Conservation (phyloP, 108 stramenopile genomes). For the Nitzschia sp. region DNA sequence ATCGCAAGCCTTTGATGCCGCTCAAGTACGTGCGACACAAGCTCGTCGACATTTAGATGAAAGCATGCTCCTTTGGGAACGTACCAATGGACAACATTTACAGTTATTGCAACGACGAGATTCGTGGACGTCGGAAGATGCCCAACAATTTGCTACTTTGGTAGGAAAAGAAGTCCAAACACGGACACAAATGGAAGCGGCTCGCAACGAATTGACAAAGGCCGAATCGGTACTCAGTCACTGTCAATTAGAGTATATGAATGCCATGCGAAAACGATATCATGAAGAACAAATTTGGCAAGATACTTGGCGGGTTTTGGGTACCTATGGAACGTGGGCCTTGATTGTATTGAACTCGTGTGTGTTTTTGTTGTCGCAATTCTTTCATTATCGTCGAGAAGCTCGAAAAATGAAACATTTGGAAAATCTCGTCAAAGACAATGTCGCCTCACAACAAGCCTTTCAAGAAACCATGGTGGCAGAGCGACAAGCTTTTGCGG, state of each 20-base stretch:
- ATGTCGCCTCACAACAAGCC: conserved; percentile 7
- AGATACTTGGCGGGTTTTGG: conserved; percentile 64
- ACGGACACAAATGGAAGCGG: conserved; percentile 34
- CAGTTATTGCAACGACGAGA: conserved; percentile 49
- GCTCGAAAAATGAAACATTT: conserved; percentile 36
- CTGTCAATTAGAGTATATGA: conserved; percentile 53
- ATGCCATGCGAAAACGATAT: conserved; percentile 57
- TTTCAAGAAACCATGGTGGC: conserved; percentile 9
- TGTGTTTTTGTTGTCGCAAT: conserved; percentile 58
- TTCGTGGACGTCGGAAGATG: conserved; percentile 52
- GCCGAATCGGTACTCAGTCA: conserved; percentile 31
- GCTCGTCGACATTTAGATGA: conserved; percentile 40
- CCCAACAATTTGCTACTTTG: conserved; percentile 53
- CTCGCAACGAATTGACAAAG: conserved; percentile 31
- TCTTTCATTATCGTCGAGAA: conserved; percentile 41
- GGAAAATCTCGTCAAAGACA: conserved; percentile 23
- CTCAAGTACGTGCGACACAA: conserved; percentile 27
- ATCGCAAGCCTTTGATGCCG: conserved; percentile 46
- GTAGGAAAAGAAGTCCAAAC: conserved; percentile 39
- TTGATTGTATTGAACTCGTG: conserved; percentile 57
- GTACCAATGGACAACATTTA: conserved; percentile 39
- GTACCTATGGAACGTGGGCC: conserved; percentile 63
- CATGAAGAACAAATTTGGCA: conserved; percentile 78
- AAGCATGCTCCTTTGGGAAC: conserved; percentile 38
- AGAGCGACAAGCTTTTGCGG: conserved; percentile 5